Evolutionary conservation across 2,329 filamentous ascomycete species (phyloP).

Genomic region (Ascochyta pisi): DNA sequence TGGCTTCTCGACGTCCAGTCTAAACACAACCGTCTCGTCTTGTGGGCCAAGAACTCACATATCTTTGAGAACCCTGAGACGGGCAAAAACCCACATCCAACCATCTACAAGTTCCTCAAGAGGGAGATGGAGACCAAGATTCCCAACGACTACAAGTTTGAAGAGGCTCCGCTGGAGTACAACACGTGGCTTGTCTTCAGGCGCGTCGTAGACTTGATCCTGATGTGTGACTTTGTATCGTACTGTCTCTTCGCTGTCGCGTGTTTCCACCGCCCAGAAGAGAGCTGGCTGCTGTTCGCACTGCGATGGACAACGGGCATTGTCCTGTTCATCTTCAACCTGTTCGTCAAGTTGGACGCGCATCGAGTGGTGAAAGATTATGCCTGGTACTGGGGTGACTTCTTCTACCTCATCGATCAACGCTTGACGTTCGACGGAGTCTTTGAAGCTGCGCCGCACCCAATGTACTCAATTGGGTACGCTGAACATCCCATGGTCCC

Average conservation of each 20-base stretch:
- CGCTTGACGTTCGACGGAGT: conserved; percentile 98
- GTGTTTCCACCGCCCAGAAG: conserved; percentile 79
- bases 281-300: conserved; percentile 71
- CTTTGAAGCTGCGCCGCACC: conserved; percentile 92
- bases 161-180: conserved; percentile 93
- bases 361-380: conserved; percentile 98
- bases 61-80: conserved; percentile 84
- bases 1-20: conserved; percentile 89
- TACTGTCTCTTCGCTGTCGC: conserved; percentile 96
- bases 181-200: conserved; percentile 99
- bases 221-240: conserved; percentile 98
- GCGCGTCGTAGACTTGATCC: conserved; percentile 90
- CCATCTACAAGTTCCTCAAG: conserved; percentile 84
- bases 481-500: not conserved
- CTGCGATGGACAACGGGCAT: conserved; percentile 82
- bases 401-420: conserved; percentile 98
- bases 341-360: conserved; percentile 98
- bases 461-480: conserved; percentile 21
- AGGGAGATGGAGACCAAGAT: conserved; percentile 94
- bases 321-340: conserved; percentile 85
- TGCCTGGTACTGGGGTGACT: conserved; percentile 99
- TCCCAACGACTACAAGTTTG: conserved; percentile 89
- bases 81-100: conserved; percentile 83
- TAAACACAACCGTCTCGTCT: conserved; percentile 81
- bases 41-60: conserved; percentile 84